These are phyloP conservation scores for Chrysanthemum seticuspe DNA, from an alignment of 129 eudicot genomes.

Conservation along the genomic window DNA sequence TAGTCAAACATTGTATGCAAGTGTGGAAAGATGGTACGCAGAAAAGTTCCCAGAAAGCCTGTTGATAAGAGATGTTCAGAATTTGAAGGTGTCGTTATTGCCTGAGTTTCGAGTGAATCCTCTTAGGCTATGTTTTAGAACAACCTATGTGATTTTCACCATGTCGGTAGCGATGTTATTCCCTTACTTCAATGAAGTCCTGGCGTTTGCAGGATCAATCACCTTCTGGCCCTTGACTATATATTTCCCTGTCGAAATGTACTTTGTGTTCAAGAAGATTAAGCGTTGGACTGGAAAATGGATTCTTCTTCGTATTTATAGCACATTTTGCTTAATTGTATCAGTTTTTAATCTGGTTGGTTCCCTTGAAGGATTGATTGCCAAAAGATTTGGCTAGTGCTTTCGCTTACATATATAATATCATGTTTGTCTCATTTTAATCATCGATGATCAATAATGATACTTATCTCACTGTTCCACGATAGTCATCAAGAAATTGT, in stretches of 20 bases:
- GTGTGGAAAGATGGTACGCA: constrained; percentile 50
- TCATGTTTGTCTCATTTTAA: neutral
- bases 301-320: constrained; percentile 41
- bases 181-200: constrained; percentile 56
- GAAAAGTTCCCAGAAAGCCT: constrained; percentile 49
- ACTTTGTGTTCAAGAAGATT: constrained; percentile 39
- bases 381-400: constrained; percentile 42
- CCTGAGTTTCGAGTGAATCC: constrained; percentile 42
- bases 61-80: constrained; percentile 22
- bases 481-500: neutral
- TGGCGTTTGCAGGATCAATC: constrained; percentile 56
- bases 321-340: constrained; percentile 32
- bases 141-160: constrained; percentile 38
- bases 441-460: neutral
- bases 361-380: constrained; percentile 44
- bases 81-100: constrained; percentile 33
- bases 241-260: constrained; percentile 59
- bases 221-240: constrained; percentile 59
- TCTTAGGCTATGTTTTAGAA: constrained; percentile 50
- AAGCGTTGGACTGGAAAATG: constrained; percentile 45
- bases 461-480: neutral
- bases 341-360: constrained; percentile 44
- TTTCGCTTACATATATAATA: too few species aligned
- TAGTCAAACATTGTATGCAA: constrained; percentile 64
- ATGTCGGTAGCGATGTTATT: constrained; percentile 37